Percentiles rank a stretch among this genome's conserved stretches.
These are phyloP conservation scores for Lophiotrema nucula DNA, from an alignment of 495 filamentous ascomycete genomes.

Conservation along the genomic window DNA sequence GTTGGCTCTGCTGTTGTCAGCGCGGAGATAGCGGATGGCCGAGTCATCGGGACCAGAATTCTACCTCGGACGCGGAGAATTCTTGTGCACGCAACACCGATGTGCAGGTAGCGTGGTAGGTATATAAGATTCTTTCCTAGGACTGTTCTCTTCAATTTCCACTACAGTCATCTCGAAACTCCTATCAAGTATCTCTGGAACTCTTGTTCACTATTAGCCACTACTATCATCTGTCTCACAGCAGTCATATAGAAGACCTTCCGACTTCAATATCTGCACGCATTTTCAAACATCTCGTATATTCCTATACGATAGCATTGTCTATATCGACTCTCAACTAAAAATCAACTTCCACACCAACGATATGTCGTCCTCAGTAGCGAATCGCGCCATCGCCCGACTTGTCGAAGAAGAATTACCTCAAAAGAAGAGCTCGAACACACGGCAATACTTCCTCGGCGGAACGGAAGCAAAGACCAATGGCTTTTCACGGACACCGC, in stretches of 20 bases:
- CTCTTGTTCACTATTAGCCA: no score
- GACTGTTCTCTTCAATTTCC: background rate
- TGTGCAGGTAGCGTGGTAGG: background rate
- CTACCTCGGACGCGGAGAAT: background rate
- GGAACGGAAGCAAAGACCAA: background rate
- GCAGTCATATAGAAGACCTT: background rate
- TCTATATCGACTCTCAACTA: background rate
- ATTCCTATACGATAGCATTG: background rate
- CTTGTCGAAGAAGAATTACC: background rate
- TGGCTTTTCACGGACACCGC: background rate
- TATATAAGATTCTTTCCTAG: background rate
- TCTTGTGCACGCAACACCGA: background rate
- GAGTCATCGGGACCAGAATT: background rate
- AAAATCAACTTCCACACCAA: background rate
- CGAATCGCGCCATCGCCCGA: background rate
- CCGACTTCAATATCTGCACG: background rate
- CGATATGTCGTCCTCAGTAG: background rate
- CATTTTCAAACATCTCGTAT: background rate
- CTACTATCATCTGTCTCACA: background rate
- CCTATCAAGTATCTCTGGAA: no score
- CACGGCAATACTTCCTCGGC: slow-evolving; percentile 13
- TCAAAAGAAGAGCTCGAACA: background rate
- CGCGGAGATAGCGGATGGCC: background rate
- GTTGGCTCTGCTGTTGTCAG: background rate
- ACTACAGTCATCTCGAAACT: no score